These are phyloP conservation scores for Sutorius australiensis DNA, from an alignment of 768 basidiomycete genomes.

Conservation along the genomic window DNA sequence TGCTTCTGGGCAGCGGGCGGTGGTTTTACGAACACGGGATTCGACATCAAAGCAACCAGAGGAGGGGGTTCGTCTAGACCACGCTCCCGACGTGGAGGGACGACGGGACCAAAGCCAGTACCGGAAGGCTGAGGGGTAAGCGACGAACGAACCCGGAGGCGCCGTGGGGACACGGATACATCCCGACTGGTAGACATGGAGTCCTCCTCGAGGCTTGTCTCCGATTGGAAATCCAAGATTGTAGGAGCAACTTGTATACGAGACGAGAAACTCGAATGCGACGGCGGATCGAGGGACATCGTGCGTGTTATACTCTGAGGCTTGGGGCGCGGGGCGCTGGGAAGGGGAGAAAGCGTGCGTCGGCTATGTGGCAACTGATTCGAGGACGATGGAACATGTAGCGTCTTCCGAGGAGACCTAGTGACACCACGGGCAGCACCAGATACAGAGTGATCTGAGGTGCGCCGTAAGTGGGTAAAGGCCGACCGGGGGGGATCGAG, in stretches of 20 bases:
- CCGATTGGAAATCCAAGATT: conserved; percentile 32
- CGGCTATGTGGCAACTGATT: conserved; percentile 35
- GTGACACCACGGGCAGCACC: conserved; percentile 21
- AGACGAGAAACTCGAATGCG: conserved; percentile 21
- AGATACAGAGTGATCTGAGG: conserved; percentile 16
- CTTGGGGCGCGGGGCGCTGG: conserved; percentile 32
- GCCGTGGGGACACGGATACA: conserved; percentile 46
- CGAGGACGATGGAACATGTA: conserved; percentile 30
- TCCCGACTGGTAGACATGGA: conserved; percentile 32
- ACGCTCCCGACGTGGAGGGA: conserved; percentile 39
- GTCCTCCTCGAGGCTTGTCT: conserved; percentile 17
- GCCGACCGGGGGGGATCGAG: conserved; percentile 53
- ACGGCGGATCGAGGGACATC: conserved; percentile 71
- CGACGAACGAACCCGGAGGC: conserved; percentile 56
- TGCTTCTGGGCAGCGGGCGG: conserved; percentile 37
- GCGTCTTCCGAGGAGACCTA: conserved; percentile 29
- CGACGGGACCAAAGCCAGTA: conserved; percentile 39
- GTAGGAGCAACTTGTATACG: conserved; percentile 29
- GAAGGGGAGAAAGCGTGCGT: conserved; percentile 42
- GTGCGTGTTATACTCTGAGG: conserved; percentile 46
- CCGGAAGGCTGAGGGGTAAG: conserved; percentile 64
- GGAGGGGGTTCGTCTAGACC: conserved; percentile 70
- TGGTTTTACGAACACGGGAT: conserved; percentile 67
- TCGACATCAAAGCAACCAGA: conserved; percentile 53
- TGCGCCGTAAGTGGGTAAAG: conserved; percentile 32